A percentile compares a stretch with the other conserved stretches of the same genome.
These are phyloP conservation scores for Silene conica DNA, from an alignment of 148 eudicot species.

Conservation along the genomic window DNA sequence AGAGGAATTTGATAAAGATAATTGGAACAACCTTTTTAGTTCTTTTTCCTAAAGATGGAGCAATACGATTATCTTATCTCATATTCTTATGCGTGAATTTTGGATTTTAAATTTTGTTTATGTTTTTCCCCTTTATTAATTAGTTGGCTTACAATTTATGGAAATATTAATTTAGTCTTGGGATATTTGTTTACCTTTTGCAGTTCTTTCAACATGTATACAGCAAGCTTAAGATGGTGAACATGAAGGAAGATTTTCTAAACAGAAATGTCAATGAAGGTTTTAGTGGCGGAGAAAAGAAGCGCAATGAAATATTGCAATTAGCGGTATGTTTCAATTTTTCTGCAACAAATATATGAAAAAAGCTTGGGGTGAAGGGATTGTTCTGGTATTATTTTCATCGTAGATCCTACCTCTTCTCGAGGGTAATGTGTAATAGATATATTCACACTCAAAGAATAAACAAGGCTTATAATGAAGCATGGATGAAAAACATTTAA, in stretches of 20 bases:
- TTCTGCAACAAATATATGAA: background rate
- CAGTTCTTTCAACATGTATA: slow-evolving; percentile 79
- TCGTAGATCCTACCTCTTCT: background rate
- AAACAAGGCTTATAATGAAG: background rate
- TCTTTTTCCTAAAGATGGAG: background rate
- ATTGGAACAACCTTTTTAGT: background rate
- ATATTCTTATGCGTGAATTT: background rate
- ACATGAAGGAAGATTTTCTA: slow-evolving; percentile 85
- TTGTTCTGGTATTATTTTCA: slow-evolving; percentile 10
- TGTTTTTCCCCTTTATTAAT: background rate
- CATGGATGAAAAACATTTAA: background rate
- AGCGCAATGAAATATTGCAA: slow-evolving; percentile 93
- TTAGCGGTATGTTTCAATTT: slow-evolving; percentile 66
- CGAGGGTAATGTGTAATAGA: background rate
- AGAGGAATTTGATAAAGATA: slow-evolving; percentile 1
- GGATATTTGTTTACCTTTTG: slow-evolving; percentile 18
- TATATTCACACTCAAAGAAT: background rate
- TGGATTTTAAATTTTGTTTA: background rate
- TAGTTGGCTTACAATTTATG: background rate
- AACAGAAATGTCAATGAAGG: slow-evolving; percentile 98
- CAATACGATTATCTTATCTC: background rate
- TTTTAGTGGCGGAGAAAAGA: slow-evolving; percentile 97
- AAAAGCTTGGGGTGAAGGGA: background rate
- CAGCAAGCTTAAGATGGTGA: slow-evolving; percentile 81
- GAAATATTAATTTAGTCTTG: background rate